Percentiles rank a stretch among this genome's conserved stretches.
phyloP scores from a whole-genome alignment of 2,329 filamentous ascomycete genomes.

The Aspergillus ochraceus region DNA sequence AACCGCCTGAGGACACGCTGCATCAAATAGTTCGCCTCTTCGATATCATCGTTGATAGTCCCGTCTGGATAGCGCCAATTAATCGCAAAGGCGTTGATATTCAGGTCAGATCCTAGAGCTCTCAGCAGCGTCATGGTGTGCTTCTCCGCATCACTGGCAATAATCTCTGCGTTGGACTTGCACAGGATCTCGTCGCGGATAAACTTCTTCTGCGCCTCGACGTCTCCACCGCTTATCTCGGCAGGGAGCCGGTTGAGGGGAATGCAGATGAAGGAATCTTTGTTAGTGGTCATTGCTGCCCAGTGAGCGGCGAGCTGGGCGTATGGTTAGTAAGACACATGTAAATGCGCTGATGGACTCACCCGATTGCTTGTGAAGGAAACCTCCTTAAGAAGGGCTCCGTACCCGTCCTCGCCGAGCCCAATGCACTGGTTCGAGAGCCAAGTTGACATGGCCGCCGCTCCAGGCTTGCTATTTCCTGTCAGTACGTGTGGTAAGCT shows the following conservation, averaged over 20 bases:
- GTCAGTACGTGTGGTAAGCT: too few species aligned
- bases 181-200: neutral
- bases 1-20: constrained; percentile 44
- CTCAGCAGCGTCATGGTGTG: constrained; percentile 38
- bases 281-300: neutral
- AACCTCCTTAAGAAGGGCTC: constrained; percentile 44
- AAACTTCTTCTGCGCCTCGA: neutral
- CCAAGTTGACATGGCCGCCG: constrained; percentile 48
- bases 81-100: constrained; percentile 36
- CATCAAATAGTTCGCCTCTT: constrained; percentile 53
- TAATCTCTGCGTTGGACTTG: constrained; percentile 5
- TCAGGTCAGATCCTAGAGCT: constrained; percentile 47
- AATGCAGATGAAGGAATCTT: neutral
- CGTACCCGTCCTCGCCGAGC: constrained; percentile 43
- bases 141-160: constrained; percentile 26
- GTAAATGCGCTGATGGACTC: constrained; percentile 4
- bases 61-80: constrained; percentile 47
- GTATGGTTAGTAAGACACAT: neutral
- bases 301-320: neutral
- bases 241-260: constrained; percentile 9
- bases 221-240: constrained; percentile 1
- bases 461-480: constrained; percentile 45
- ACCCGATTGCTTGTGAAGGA: constrained; percentile 47
- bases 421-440: constrained; percentile 48
- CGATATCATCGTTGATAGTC: constrained; percentile 45